Conservation (phyloP, 495 filamentous ascomycete species). For the Hyaloscypha finlandica region DNA sequence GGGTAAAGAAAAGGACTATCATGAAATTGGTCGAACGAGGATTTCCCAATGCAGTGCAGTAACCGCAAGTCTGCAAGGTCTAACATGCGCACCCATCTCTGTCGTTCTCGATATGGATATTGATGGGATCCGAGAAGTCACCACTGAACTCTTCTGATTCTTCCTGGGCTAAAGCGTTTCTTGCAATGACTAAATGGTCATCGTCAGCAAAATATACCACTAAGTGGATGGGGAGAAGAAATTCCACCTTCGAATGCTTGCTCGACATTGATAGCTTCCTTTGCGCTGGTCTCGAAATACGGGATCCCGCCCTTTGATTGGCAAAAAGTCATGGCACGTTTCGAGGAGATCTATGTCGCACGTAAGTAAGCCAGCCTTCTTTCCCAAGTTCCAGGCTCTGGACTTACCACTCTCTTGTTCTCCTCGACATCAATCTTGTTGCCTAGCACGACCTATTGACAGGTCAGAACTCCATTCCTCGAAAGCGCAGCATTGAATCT, state of each 20-base stretch:
- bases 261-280: constrained; percentile 98
- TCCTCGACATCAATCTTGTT: constrained; percentile 99
- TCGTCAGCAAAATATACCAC: background rate
- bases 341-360: constrained; percentile 72
- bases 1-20: constrained; percentile 13
- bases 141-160: constrained; percentile 90
- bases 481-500: constrained; percentile 35
- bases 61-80: constrained; percentile 16
- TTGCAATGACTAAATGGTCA: constrained; percentile 75
- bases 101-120: constrained; percentile 91
- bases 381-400: background rate
- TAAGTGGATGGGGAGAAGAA: background rate
- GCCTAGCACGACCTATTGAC: constrained; percentile 77
- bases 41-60: constrained; percentile 14
- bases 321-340: constrained; percentile 95
- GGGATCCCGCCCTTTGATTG: constrained; percentile 96
- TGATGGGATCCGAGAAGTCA: constrained; percentile 96
- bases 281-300: constrained; percentile 98
- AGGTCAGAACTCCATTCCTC: constrained; percentile 2
- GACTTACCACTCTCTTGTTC: constrained; percentile 82
- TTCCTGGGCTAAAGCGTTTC: constrained; percentile 93
- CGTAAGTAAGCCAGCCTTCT: constrained; percentile 18
- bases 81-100: constrained; percentile 91
- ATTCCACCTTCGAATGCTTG: constrained; percentile 91
- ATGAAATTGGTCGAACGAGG: background rate